phyloP scores from a whole-genome alignment of 768 basidiomycete genomes.

The Lentinus brumalis region DNA sequence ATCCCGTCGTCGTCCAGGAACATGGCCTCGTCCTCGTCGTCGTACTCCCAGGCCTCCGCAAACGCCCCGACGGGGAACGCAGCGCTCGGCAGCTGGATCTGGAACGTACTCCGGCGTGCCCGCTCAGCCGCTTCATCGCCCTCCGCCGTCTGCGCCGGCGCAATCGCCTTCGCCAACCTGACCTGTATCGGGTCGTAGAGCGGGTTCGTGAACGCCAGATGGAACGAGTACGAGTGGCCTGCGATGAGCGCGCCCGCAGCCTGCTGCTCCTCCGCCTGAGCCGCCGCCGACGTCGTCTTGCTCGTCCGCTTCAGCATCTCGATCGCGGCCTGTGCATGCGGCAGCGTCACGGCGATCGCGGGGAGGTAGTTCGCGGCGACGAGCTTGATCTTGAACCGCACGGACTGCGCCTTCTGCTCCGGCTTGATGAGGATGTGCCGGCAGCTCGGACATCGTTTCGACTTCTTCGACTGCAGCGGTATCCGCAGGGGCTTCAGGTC shows the following conservation, averaged over 20 bases:
- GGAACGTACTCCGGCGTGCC: constrained; percentile 71
- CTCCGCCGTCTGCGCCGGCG: constrained; percentile 46
- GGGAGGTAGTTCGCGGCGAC: constrained; percentile 95
- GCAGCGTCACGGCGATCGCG: constrained; percentile 72
- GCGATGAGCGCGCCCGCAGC: constrained; percentile 54
- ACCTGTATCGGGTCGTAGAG: constrained; percentile 95
- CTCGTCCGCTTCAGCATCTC: constrained; percentile 38
- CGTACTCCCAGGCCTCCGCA: constrained; percentile 98
- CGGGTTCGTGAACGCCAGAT: constrained; percentile 91
- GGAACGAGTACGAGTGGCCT: constrained; percentile 84
- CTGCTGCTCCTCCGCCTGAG: constrained; percentile 22
- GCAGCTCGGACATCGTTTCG: constrained; percentile 93
- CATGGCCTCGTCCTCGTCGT: constrained; percentile 85
- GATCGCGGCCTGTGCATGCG: constrained; percentile 49
- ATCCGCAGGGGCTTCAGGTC: constrained; percentile 88
- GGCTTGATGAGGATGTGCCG: constrained; percentile 98
- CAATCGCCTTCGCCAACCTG: constrained; percentile 76
- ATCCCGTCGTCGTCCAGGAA: constrained; percentile 51
- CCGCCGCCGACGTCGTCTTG: constrained; percentile 30
- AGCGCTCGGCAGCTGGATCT: constrained; percentile 74
- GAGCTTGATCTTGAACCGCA: constrained; percentile 96
- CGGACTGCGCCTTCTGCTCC: constrained; percentile 93
- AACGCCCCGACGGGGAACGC: constrained; percentile 86
- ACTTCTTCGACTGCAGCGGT: constrained; percentile 89
- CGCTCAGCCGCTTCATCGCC: constrained; percentile 46